Percentiles rank a stretch among this genome's conserved stretches.
Evolutionary conservation across 306 rosid genomes (phyloP).

Genomic region (Lotus japonicus): DNA sequence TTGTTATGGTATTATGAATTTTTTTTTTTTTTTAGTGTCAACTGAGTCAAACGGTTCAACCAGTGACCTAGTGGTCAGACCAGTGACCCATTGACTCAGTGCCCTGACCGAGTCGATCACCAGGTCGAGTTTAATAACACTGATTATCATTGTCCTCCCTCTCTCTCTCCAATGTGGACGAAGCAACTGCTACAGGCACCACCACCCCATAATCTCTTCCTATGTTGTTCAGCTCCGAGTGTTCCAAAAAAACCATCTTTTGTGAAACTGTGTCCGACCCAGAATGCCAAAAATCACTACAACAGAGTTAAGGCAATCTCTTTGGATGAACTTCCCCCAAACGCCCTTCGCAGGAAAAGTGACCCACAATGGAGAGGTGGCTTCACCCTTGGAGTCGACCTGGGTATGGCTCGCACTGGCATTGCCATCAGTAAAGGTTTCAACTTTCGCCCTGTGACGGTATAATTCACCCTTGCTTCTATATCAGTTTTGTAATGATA

Average conservation of each 20-base stretch:
- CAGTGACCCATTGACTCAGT: no score
- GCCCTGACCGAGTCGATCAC: no score
- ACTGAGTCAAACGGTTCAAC: no score
- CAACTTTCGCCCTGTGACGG: slow-evolving; percentile 67
- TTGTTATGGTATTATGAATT: no score
- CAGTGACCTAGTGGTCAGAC: no score
- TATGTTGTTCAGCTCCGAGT: not conserved
- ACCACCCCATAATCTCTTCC: not conserved
- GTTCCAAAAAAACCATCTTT: not conserved
- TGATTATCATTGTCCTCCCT: not conserved
- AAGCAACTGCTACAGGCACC: slow-evolving; percentile 11
- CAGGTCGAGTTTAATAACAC: no score
- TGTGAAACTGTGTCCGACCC: not conserved
- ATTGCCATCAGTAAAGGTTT: slow-evolving; percentile 88
- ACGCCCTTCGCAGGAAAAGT: slow-evolving; percentile 58
- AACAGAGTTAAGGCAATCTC: slow-evolving; percentile 12
- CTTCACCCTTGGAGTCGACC: slow-evolving; percentile 79
- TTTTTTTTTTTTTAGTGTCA: no score
- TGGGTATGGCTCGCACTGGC: slow-evolving; percentile 83
- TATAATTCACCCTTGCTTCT: slow-evolving; percentile 7
- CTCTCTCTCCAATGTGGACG: slow-evolving; percentile 16
- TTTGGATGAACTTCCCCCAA: slow-evolving; percentile 59
- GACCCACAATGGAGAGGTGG: slow-evolving; percentile 82
- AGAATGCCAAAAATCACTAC: not conserved
- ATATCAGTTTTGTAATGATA: not conserved